A percentile compares a stretch with the other conserved stretches of the same genome.
Evolutionary conservation across 1,284 basidiomycete species (phyloP).

Genomic region (Ustilago vetiveriae): DNA sequence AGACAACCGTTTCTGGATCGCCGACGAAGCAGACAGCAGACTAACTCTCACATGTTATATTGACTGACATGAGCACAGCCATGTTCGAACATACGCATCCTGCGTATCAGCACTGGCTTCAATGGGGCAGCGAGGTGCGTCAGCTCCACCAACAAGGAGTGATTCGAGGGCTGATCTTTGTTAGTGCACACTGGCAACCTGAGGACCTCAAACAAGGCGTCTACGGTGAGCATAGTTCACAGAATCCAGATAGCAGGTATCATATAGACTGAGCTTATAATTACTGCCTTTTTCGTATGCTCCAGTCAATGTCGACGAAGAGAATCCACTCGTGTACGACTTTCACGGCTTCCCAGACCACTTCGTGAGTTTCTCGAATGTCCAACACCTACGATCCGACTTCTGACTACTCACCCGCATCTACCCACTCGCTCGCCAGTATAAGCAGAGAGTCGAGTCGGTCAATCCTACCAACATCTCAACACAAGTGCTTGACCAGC

Average conservation of each 20-base stretch:
- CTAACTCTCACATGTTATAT: too few relatives aligned
- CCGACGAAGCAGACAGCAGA: too few relatives aligned
- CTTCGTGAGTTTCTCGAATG: constrained; percentile 21
- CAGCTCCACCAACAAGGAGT: constrained; percentile 37
- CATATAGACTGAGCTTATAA: too few relatives aligned
- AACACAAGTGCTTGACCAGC: constrained; percentile 58
- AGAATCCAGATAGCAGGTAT: too few relatives aligned
- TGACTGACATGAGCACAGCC: too few relatives aligned
- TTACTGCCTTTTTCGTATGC: neutral
- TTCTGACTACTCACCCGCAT: neutral
- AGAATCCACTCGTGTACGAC: constrained; percentile 69
- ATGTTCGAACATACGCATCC: constrained; percentile 67
- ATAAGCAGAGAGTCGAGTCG: constrained; percentile 66
- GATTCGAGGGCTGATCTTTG: constrained; percentile 68
- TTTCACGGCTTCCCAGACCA: constrained; percentile 68
- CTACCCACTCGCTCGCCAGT: constrained; percentile 37
- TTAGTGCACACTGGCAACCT: constrained; percentile 69
- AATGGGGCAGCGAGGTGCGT: constrained; percentile 65
- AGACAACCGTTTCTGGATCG: too few relatives aligned
- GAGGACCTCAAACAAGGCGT: constrained; percentile 62
- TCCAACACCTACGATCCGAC: neutral
- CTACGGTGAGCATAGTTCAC: constrained; percentile 19
- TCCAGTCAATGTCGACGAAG: constrained; percentile 65
- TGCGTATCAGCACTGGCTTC: constrained; percentile 69
- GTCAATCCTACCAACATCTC: constrained; percentile 56